Conservation (phyloP, 1,284 basidiomycete species). For the Rhodofomes roseus region DNA sequence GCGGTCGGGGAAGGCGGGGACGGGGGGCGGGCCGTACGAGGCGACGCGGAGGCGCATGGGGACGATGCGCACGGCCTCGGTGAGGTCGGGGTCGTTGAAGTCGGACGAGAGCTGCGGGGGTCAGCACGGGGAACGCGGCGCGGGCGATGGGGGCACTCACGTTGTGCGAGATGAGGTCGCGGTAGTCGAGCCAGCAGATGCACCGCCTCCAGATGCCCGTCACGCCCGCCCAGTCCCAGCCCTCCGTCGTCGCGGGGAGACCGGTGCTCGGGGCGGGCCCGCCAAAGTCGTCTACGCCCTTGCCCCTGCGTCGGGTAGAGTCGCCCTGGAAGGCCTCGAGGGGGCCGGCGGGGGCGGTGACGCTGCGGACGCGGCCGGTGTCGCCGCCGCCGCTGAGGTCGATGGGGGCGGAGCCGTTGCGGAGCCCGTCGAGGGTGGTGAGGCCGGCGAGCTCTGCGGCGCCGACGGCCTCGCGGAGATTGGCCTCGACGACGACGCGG, state of each 20-base stretch:
- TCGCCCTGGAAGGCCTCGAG: not conserved
- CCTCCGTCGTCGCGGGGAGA: not conserved
- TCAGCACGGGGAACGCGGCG: not conserved
- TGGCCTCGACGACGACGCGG: slow-evolving; percentile 22
- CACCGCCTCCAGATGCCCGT: slow-evolving; percentile 54
- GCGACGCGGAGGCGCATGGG: slow-evolving; percentile 45
- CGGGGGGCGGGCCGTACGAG: slow-evolving; percentile 35
- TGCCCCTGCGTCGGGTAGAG: not conserved
- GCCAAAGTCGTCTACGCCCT: not conserved
- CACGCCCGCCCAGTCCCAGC: slow-evolving; percentile 60
- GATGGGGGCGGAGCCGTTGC: slow-evolving; percentile 6
- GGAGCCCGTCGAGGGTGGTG: slow-evolving; percentile 1
- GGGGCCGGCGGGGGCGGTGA: not conserved
- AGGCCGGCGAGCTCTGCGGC: slow-evolving; percentile 7
- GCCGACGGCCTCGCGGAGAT: slow-evolving; percentile 15
- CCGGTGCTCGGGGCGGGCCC: not conserved
- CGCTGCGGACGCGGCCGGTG: slow-evolving; percentile 8
- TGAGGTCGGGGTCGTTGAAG: slow-evolving; percentile 31
- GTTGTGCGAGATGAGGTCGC: slow-evolving; percentile 37
- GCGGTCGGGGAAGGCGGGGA: slow-evolving; percentile 31
- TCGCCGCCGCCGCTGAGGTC: slow-evolving; percentile 2
- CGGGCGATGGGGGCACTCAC: slow-evolving; percentile 32
- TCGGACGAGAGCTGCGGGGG: slow-evolving; percentile 23
- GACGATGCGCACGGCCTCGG: slow-evolving; percentile 53
- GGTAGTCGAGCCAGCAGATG: slow-evolving; percentile 57